phyloP scores from a whole-genome alignment of 1,139 yeast species.

The Suhomyces ambrosiae region DNA sequence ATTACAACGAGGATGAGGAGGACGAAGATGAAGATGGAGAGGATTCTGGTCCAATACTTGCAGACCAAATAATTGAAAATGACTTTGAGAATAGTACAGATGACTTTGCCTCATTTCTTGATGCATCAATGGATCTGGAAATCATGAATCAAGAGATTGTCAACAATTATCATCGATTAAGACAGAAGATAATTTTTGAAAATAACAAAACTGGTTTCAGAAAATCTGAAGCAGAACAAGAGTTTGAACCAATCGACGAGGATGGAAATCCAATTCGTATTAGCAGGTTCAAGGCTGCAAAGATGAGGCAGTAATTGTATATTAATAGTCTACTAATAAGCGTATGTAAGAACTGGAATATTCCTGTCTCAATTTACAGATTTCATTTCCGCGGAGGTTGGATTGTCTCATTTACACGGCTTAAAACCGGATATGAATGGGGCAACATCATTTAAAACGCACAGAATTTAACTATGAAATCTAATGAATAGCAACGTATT shows the following conservation, averaged over 20 bases:
- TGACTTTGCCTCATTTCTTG: conserved; percentile 7
- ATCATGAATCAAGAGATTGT: conserved; percentile 49
- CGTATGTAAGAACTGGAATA: neutral
- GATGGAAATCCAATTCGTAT: conserved; percentile 58
- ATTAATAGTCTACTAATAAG: no score
- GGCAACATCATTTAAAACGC: no score
- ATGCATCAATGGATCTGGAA: conserved; percentile 26
- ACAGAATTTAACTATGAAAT: no score
- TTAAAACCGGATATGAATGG: no score
- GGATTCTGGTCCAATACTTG: conserved; percentile 41
- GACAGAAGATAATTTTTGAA: conserved; percentile 50
- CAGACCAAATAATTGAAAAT: conserved; percentile 42
- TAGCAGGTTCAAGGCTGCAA: conserved; percentile 72
- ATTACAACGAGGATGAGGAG: conserved; percentile 24
- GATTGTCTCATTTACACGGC: no score
- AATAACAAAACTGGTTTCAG: conserved; percentile 50
- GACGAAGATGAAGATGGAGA: conserved; percentile 34
- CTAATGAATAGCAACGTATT: no score
- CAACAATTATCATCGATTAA: conserved; percentile 57
- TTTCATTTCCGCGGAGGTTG: conserved; percentile 1
- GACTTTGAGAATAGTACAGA: conserved; percentile 25
- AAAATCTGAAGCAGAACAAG: conserved; percentile 52
- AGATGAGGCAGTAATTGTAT: conserved; percentile 16
- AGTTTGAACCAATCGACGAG: conserved; percentile 73
- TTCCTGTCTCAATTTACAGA: neutral